phyloP scores from a whole-genome alignment of 305 asterid species.

The Solanum hybrid region DNA sequence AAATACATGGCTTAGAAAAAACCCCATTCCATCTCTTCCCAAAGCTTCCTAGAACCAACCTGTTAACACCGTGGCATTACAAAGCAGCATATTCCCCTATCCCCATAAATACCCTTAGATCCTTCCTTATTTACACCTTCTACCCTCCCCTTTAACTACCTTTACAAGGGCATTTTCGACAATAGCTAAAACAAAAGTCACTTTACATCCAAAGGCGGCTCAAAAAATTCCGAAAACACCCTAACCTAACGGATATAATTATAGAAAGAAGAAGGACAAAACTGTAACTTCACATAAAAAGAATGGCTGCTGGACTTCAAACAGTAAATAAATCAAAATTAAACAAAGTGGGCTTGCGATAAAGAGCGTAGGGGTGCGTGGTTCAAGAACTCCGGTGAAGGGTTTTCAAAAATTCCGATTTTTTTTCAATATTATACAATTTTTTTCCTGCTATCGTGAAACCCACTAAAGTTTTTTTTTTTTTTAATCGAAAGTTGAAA shows the following conservation, averaged over 20 bases:
- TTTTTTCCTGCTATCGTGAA: neutral
- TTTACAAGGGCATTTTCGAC: slow-evolving; percentile 36
- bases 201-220: slow-evolving; percentile 2
- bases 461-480: neutral
- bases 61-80: slow-evolving; percentile 57
- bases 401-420: neutral
- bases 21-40: neutral
- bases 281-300: neutral
- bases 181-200: neutral
- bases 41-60: neutral
- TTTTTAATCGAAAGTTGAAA: neutral
- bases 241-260: neutral
- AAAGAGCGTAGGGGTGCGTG: neutral
- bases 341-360: neutral
- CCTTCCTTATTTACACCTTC: neutral
- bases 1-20: neutral
- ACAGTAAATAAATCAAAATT: slow-evolving; percentile 5
- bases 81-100: slow-evolving; percentile 10
- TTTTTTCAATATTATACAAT: no score
- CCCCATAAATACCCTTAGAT: slow-evolving; percentile 9
- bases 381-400: neutral
- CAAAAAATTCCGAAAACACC: neutral
- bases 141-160: neutral
- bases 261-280: neutral
- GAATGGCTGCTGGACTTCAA: slow-evolving; percentile 1